These are phyloP conservation scores for Cordia subcordata DNA, from an alignment of 257 asterid genomes.

Conservation along the genomic window DNA sequence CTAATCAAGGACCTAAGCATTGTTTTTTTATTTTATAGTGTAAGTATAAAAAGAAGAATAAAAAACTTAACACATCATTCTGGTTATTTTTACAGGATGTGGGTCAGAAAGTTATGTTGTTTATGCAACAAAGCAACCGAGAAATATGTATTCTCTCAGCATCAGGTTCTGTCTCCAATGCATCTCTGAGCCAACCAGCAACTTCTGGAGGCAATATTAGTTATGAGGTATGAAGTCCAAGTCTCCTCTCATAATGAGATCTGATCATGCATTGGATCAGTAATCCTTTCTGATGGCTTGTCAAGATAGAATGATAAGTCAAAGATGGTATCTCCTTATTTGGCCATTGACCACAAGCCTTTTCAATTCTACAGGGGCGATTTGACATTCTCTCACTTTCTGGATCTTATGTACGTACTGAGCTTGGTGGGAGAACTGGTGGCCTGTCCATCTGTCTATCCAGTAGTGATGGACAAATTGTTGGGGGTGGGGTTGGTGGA, in stretches of 20 bases:
- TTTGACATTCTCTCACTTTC: conserved; percentile 53
- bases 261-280: not conserved
- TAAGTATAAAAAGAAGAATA: not conserved
- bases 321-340: not conserved
- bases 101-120: conserved; percentile 47
- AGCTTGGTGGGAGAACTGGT: conserved; percentile 50
- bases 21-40: not conserved
- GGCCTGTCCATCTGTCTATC: conserved; percentile 56
- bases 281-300: not conserved
- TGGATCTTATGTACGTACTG: conserved; percentile 59
- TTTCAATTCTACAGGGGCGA: conserved; percentile 36
- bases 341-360: not conserved
- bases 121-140: conserved; percentile 45
- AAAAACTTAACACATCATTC: not conserved
- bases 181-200: conserved; percentile 56
- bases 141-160: conserved; percentile 59
- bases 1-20: not conserved
- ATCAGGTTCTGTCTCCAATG: conserved; percentile 55
- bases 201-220: conserved; percentile 55
- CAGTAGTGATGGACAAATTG: conserved; percentile 52
- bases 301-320: not conserved
- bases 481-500: conserved; percentile 64
- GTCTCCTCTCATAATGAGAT: not conserved
- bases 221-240: conserved; percentile 40
- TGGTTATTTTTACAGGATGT: conserved; percentile 35